Conservation (phyloP, 495 filamentous ascomycete genomes). For the Aspergillus campestris region DNA sequence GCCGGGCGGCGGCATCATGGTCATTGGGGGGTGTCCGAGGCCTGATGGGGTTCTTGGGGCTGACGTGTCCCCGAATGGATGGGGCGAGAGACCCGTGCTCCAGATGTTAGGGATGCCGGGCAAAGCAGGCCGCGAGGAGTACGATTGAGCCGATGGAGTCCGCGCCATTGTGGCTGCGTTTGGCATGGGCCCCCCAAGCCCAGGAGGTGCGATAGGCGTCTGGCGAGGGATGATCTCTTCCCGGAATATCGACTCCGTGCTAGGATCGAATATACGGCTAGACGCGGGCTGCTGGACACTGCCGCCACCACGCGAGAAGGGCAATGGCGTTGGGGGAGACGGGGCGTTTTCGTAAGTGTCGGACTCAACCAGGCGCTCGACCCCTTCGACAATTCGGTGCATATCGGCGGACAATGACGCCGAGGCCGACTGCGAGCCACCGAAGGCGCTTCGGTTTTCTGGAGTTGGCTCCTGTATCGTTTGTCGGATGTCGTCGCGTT, state of each 20-base stretch:
- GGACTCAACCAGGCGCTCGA: constrained; percentile 51
- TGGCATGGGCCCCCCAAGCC: constrained; percentile 24
- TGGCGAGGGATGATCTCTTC: constrained; percentile 17
- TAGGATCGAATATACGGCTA: constrained; percentile 16
- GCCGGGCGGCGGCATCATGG: constrained; percentile 10
- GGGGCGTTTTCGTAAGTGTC: constrained; percentile 40
- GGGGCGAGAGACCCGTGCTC: constrained; percentile 33
- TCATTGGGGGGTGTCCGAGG: constrained; percentile 21
- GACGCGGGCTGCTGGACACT: constrained; percentile 21
- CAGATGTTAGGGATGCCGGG: constrained; percentile 39
- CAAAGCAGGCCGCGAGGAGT: constrained; percentile 25
- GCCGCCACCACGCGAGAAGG: constrained; percentile 8
- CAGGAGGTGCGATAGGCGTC: constrained; percentile 31
- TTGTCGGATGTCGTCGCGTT: constrained; percentile 37
- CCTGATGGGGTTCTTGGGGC: constrained; percentile 30
- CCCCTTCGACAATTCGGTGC: constrained; percentile 54
- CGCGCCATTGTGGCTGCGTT: constrained; percentile 16
- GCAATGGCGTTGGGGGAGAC: constrained; percentile 17
- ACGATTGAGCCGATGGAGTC: constrained; percentile 25
- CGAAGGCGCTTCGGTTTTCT: constrained; percentile 32
- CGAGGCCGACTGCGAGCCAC: constrained; percentile 39
- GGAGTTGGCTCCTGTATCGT: constrained; percentile 19
- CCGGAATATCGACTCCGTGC: constrained; percentile 14
- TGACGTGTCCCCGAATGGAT: constrained; percentile 18
- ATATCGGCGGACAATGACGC: constrained; percentile 42